Percentiles rank a stretch among this genome's conserved stretches.
These are phyloP conservation scores for Eremomyces bilateralis DNA, from an alignment of 495 filamentous ascomycete genomes.

Conservation along the genomic window DNA sequence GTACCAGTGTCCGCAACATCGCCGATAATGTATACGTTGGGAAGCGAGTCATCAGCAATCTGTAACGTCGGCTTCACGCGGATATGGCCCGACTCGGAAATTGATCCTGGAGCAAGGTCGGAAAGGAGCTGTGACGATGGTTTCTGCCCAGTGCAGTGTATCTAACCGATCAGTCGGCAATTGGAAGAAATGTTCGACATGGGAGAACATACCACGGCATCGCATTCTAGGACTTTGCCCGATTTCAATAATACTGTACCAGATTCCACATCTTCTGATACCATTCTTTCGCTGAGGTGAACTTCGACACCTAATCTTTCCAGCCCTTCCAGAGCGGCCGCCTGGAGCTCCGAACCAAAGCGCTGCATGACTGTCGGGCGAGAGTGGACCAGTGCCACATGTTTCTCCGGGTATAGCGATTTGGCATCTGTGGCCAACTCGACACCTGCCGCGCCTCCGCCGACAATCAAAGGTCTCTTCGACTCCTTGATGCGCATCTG, in stretches of 20 bases:
- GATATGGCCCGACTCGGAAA: constrained; percentile 30
- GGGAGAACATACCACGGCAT: constrained; percentile 18
- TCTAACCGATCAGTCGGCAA: constrained; percentile 8
- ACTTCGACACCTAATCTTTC: constrained; percentile 22
- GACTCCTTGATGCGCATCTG: constrained; percentile 17
- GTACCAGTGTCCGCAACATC: constrained; percentile 39
- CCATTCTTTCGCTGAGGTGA: constrained; percentile 19
- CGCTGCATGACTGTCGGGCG: constrained; percentile 27
- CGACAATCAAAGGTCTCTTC: constrained; percentile 30
- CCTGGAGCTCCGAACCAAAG: constrained; percentile 29
- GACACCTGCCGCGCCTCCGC: constrained; percentile 38
- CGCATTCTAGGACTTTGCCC: constrained; percentile 16
- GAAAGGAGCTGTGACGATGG: constrained; percentile 30
- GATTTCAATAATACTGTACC: constrained; percentile 12
- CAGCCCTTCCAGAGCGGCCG: constrained; percentile 21
- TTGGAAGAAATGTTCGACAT: not conserved
- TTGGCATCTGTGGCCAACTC: constrained; percentile 40
- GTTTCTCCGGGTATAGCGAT: constrained; percentile 32
- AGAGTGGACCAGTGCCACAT: constrained; percentile 35
- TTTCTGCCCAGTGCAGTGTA: constrained; percentile 34
- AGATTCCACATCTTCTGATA: constrained; percentile 5
- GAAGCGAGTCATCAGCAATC: constrained; percentile 24
- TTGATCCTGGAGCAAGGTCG: constrained; percentile 21
- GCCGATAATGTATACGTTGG: constrained; percentile 34
- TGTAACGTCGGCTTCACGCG: constrained; percentile 34